Conservation (phyloP, 768 basidiomycete genomes). For the Clitopilus passeckerianus region DNA sequence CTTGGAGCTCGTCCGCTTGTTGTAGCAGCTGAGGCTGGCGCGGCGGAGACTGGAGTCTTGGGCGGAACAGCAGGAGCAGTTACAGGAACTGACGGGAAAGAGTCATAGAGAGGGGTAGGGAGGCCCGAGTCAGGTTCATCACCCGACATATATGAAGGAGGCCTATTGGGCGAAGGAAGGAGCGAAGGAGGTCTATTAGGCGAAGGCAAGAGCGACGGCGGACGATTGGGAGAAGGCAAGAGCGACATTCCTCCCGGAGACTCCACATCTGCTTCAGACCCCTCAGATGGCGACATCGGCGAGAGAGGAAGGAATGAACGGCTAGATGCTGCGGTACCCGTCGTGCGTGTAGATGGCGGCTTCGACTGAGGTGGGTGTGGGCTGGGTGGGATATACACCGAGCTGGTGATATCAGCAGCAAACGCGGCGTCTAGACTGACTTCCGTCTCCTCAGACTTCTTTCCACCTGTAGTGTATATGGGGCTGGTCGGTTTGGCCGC, state of each 20-base stretch:
- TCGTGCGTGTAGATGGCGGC: neutral
- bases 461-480: neutral
- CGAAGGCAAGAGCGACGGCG: slow-evolving; percentile 12
- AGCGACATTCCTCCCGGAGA: slow-evolving; percentile 1
- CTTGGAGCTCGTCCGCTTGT: neutral
- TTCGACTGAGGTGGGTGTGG: slow-evolving; percentile 2
- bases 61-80: slow-evolving; percentile 28
- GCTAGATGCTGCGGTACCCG: neutral
- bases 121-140: slow-evolving; percentile 31
- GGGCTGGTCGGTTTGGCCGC: slow-evolving; percentile 1
- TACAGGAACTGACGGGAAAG: slow-evolving; percentile 68
- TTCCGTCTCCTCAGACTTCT: neutral
- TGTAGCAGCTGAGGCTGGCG: neutral
- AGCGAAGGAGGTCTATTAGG: neutral
- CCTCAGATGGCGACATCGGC: slow-evolving; percentile 10
- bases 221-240: slow-evolving; percentile 13
- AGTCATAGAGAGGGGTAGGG: slow-evolving; percentile 51
- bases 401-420: slow-evolving; percentile 6
- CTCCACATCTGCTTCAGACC: slow-evolving; percentile 8
- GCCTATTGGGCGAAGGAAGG: slow-evolving; percentile 17
- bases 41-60: slow-evolving; percentile 9
- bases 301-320: slow-evolving; percentile 8
- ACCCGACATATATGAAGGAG: slow-evolving; percentile 42
- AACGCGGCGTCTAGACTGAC: slow-evolving; percentile 4
- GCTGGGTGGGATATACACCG: slow-evolving; percentile 12